These are phyloP conservation scores for Ormosia emarginata DNA, from an alignment of 306 rosid species.

Conservation along the genomic window DNA sequence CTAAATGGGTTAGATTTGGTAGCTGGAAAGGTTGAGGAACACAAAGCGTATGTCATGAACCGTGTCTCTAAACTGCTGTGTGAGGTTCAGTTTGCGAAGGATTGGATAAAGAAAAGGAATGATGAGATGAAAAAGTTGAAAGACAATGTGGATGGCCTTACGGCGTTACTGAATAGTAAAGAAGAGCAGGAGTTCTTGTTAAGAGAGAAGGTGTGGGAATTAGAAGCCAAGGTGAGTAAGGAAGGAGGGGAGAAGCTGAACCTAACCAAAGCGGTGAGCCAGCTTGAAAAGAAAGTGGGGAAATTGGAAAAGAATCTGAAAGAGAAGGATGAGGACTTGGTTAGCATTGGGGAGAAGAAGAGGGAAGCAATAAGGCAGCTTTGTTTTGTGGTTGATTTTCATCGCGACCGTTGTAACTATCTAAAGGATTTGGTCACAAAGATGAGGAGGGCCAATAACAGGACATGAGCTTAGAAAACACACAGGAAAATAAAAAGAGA, in stretches of 20 bases:
- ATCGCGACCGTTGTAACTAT: slow-evolving; percentile 48
- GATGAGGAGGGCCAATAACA: slow-evolving; percentile 13
- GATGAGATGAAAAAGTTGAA: slow-evolving; percentile 32
- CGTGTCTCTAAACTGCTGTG: slow-evolving; percentile 32
- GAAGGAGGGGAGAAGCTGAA: slow-evolving; percentile 67
- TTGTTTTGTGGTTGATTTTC: slow-evolving; percentile 67
- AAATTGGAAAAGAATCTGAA: slow-evolving; percentile 48
- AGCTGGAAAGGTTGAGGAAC: slow-evolving; percentile 34
- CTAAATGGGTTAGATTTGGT: slow-evolving; percentile 25
- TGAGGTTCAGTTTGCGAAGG: slow-evolving; percentile 47
- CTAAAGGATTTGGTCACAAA: slow-evolving; percentile 37
- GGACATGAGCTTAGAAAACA: background rate
- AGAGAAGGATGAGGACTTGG: slow-evolving; percentile 60
- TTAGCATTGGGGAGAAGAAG: slow-evolving; percentile 60
- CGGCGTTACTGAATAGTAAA: slow-evolving; percentile 30
- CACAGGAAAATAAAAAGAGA: background rate
- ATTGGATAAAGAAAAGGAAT: slow-evolving; percentile 37
- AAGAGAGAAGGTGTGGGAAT: slow-evolving; percentile 56
- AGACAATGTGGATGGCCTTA: slow-evolving; percentile 24
- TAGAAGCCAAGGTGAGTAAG: slow-evolving; percentile 58
- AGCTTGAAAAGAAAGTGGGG: slow-evolving; percentile 55
- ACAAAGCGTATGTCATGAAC: background rate
- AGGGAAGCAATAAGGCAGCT: slow-evolving; percentile 82
- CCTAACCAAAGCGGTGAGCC: slow-evolving; percentile 34
- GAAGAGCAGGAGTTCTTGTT: slow-evolving; percentile 49